These are phyloP conservation scores for Leccinellum rugosiceps DNA, from an alignment of 768 basidiomycete species.

Conservation along the genomic window DNA sequence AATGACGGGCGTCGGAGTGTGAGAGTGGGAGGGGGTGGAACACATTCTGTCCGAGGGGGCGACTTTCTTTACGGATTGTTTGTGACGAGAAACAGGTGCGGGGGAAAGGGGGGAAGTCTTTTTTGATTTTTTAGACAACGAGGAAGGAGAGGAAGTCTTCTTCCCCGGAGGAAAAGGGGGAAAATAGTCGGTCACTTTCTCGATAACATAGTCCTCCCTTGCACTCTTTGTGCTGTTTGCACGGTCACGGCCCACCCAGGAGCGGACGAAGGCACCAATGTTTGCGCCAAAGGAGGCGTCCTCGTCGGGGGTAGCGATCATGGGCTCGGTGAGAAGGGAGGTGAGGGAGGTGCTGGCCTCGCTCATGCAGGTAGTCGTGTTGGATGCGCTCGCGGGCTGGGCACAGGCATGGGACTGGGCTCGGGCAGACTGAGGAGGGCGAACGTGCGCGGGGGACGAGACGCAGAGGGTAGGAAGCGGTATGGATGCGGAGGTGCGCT, in stretches of 20 bases:
- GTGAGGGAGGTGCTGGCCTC: conserved; percentile 50
- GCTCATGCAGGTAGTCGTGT: conserved; percentile 33
- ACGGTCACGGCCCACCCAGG: conserved; percentile 26
- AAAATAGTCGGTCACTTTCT: conserved; percentile 33
- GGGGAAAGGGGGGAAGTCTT: conserved; percentile 13
- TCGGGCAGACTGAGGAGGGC: conserved; percentile 26
- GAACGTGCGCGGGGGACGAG: conserved; percentile 38
- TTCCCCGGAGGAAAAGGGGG: conserved; percentile 19
- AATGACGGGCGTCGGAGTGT: conserved; percentile 31
- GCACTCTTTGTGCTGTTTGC: conserved; percentile 26
- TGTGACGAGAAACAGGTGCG: conserved; percentile 11
- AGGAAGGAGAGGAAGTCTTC: conserved; percentile 7
- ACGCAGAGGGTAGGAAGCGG: conserved; percentile 49
- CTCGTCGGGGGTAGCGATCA: conserved; percentile 40
- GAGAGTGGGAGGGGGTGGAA: conserved; percentile 21
- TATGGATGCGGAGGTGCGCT: conserved; percentile 28
- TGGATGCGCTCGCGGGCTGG: conserved; percentile 34
- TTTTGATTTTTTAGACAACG: conserved; percentile 20
- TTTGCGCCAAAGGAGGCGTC: conserved; percentile 44
- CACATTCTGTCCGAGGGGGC: conserved; percentile 9
- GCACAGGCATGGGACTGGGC: conserved; percentile 35
- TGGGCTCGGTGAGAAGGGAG: conserved; percentile 44
- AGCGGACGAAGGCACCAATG: conserved; percentile 40
- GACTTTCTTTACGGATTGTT: conserved; percentile 8
- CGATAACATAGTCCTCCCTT: conserved; percentile 24